A percentile compares a stretch with the other conserved stretches of the same genome.
Conservation (phyloP, 2,329 filamentous ascomycete genomes). For the Pseudocercospora fuligena region DNA sequence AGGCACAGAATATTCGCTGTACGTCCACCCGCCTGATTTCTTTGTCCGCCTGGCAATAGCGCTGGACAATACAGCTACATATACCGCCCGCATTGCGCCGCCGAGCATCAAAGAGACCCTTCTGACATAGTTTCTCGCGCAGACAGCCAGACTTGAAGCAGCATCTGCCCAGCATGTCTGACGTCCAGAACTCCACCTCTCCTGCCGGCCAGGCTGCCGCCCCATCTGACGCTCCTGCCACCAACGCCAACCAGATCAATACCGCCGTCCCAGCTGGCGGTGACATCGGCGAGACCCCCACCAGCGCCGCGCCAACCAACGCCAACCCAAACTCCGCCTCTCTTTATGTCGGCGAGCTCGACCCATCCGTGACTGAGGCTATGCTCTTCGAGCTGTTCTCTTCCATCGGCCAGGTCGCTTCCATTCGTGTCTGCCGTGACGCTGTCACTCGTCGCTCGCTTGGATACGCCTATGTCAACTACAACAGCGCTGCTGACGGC, state of each 20-base stretch:
- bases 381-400: slow-evolving; percentile 99
- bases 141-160: slow-evolving; percentile 20
- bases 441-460: slow-evolving; percentile 98
- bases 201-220: slow-evolving; percentile 71
- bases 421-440: slow-evolving; percentile 99
- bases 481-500: slow-evolving; percentile 94
- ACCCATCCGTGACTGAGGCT: slow-evolving; percentile 95
- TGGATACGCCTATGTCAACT: slow-evolving; percentile 99
- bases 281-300: slow-evolving; percentile 70
- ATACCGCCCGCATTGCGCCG: slow-evolving; percentile 10
- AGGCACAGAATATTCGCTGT: slow-evolving; percentile 14
- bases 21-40: slow-evolving; percentile 10
- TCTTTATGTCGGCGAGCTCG: slow-evolving; percentile 98
- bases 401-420: slow-evolving; percentile 97
- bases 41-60: slow-evolving; percentile 19
- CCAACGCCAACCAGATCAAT: slow-evolving; percentile 65
- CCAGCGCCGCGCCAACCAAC: slow-evolving; percentile 67
- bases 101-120: slow-evolving; percentile 14
- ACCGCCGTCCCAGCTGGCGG: slow-evolving; percentile 71
- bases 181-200: slow-evolving; percentile 53
- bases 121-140: slow-evolving; percentile 17
- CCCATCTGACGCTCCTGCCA: slow-evolving; percentile 69
- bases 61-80: slow-evolving; percentile 19
- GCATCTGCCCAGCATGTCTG: slow-evolving; percentile 41
- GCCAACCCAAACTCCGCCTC: slow-evolving; percentile 91